A percentile compares a stretch with the other conserved stretches of the same genome.
phyloP scores from a whole-genome alignment of 129 eudicot species.

The Flaveria robusta region DNA sequence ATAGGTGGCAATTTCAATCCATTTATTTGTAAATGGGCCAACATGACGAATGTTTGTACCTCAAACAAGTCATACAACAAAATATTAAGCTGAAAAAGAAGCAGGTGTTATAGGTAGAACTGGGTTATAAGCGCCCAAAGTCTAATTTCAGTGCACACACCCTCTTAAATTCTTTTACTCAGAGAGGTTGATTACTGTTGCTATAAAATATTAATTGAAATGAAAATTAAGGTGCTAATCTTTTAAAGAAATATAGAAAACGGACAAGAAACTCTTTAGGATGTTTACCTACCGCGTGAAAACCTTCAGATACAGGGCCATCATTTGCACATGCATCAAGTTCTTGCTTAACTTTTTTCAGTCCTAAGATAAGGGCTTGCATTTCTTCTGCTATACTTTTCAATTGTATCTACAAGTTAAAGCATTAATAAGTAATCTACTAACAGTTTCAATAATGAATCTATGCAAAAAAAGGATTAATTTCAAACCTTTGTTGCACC shows the following conservation, averaged over 20 bases:
- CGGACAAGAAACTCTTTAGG: not conserved
- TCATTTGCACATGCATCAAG: conserved; percentile 74
- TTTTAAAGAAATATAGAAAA: not conserved
- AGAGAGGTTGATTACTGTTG: not conserved
- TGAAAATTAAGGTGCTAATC: not conserved
- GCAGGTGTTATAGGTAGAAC: not conserved
- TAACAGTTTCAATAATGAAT: not conserved
- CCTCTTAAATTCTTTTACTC: not conserved
- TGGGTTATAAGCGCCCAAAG: too few species aligned
- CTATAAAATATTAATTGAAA: not conserved
- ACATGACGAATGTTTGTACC: not conserved
- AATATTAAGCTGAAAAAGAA: not conserved
- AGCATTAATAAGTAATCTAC: not conserved
- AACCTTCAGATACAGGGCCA: conserved; percentile 77
- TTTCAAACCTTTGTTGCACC: conserved; percentile 71
- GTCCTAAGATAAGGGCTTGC: conserved; percentile 71
- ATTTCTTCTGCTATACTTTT: conserved; percentile 88
- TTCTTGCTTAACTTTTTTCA: conserved; percentile 76
- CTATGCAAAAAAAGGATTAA: not conserved
- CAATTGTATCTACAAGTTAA: conserved; percentile 70
- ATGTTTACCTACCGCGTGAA: conserved; percentile 53
- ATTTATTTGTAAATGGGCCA: not conserved
- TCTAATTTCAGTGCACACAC: not conserved
- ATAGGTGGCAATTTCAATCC: not conserved
- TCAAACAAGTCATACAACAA: not conserved